A percentile compares a stretch with the other conserved stretches of the same genome.
Evolutionary conservation across 129 eudicot genomes (phyloP).

Genomic region (Logfia minima): DNA sequence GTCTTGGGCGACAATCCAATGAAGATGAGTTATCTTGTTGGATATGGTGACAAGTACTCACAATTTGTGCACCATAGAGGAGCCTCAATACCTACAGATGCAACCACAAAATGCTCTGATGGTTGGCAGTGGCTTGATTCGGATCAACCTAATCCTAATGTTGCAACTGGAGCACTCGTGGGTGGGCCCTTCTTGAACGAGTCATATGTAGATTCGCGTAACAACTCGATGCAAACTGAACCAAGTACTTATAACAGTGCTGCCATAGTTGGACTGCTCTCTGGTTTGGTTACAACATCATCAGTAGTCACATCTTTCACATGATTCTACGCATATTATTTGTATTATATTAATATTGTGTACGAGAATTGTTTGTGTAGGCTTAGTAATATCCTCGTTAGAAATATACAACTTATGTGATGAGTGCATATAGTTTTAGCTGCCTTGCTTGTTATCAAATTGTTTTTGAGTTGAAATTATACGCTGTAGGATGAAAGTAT

Average conservation of each 20-base stretch:
- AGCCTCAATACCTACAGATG: slow-evolving; percentile 85
- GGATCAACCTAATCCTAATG: slow-evolving; percentile 69
- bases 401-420: slow-evolving; percentile 31
- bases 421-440: slow-evolving; percentile 39
- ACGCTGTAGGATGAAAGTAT: not conserved
- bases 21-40: slow-evolving; percentile 95
- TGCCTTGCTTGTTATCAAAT: slow-evolving; percentile 15
- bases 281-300: slow-evolving; percentile 90
- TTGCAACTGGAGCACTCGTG: slow-evolving; percentile 86
- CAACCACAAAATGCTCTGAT: slow-evolving; percentile 57
- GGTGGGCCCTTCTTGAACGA: slow-evolving; percentile 95
- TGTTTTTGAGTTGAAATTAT: slow-evolving; percentile 20
- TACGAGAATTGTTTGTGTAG: slow-evolving; percentile 13
- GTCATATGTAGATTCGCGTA: slow-evolving; percentile 70
- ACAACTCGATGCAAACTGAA: slow-evolving; percentile 90
- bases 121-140: slow-evolving; percentile 84
- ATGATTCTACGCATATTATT: slow-evolving; percentile 19
- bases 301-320: slow-evolving; percentile 80
- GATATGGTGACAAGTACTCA: slow-evolving; percentile 85
- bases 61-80: slow-evolving; percentile 92
- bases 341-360: slow-evolving; percentile 18
- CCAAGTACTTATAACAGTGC: slow-evolving; percentile 95
- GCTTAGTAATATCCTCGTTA: slow-evolving; percentile 20
- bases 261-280: slow-evolving; percentile 73
- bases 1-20: slow-evolving; percentile 89